A percentile compares a stretch with the other conserved stretches of the same genome.
phyloP scores from a whole-genome alignment of 2,329 filamentous ascomycete species.

The Parafenestella ontariensis region DNA sequence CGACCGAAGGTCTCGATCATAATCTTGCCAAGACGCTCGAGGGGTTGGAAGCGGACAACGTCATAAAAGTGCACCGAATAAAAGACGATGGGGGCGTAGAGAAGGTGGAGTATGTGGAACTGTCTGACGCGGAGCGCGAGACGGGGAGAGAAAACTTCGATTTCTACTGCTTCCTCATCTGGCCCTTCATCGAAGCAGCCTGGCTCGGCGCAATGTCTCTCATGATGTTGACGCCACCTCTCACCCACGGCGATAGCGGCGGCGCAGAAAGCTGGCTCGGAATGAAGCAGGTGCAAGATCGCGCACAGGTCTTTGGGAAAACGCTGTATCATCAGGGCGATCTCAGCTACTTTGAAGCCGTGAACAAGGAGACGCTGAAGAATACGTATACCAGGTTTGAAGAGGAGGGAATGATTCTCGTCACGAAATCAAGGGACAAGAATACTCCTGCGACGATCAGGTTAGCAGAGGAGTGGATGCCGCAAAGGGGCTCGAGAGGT shows the following conservation, averaged over 20 bases:
- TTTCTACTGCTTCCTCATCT: conserved; percentile 98
- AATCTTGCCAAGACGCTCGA: conserved; percentile 83
- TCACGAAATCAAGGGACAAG: conserved; percentile 69
- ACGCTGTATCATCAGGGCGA: conserved; percentile 98
- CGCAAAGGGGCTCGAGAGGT: conserved; percentile 66
- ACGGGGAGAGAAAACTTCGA: conserved; percentile 93
- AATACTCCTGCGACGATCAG: conserved; percentile 69
- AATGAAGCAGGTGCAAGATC: conserved; percentile 77
- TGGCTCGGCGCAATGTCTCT: conserved; percentile 92
- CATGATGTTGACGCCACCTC: conserved; percentile 82
- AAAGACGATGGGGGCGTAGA: conserved; percentile 46
- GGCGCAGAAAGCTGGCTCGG: conserved; percentile 77
- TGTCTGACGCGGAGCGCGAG: conserved; percentile 77
- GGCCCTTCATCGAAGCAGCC: conserved; percentile 94
- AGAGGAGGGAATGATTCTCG: conserved; percentile 85
- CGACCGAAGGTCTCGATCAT: conserved; percentile 77
- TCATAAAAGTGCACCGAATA: conserved; percentile 72
- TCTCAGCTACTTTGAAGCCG: conserved; percentile 94
- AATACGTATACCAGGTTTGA: conserved; percentile 89
- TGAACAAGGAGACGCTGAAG: conserved; percentile 97
- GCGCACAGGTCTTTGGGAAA: conserved; percentile 85
- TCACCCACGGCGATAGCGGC: conserved; percentile 50
- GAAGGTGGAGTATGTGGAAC: conserved; percentile 70
- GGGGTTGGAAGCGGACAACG: conserved; percentile 77
- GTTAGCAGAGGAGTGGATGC: conserved; percentile 77